A percentile compares a stretch with the other conserved stretches of the same genome.
phyloP scores from a whole-genome alignment of 2,329 filamentous ascomycete species.

The Plenodomus biglobosus region DNA sequence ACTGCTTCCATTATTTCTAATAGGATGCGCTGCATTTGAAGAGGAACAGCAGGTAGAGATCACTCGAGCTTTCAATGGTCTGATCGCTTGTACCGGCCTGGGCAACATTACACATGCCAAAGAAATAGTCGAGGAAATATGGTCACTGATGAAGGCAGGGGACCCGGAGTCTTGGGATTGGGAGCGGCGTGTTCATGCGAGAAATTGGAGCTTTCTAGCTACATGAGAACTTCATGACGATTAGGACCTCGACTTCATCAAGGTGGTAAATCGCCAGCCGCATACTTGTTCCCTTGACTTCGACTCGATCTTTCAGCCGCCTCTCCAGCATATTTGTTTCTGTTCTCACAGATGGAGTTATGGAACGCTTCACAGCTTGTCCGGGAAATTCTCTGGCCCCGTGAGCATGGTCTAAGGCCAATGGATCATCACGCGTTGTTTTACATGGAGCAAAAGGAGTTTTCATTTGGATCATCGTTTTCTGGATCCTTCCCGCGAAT shows the following conservation, averaged over 20 bases:
- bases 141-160: conserved; percentile 61
- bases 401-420: too few species aligned
- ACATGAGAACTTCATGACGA: neutral
- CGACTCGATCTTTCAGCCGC: neutral
- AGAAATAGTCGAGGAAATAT: conserved; percentile 58
- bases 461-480: neutral
- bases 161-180: conserved; percentile 51
- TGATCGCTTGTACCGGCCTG: conserved; percentile 59
- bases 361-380: neutral
- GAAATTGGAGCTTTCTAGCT: neutral
- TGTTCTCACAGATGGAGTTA: neutral
- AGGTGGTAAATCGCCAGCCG: neutral
- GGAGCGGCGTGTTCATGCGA: neutral
- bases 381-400: too few species aligned
- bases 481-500: conserved; percentile 6
- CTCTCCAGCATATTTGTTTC: conserved; percentile 2
- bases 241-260: neutral
- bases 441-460: neutral
- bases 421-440: neutral
- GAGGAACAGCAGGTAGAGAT: conserved; percentile 58
- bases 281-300: neutral
- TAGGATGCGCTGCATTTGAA: conserved; percentile 63
- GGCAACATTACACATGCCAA: conserved; percentile 61
- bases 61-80: conserved; percentile 54
- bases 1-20: conserved; percentile 62